These are phyloP conservation scores for Apium graveolens DNA, from an alignment of 129 eudicot genomes.

Conservation along the genomic window DNA sequence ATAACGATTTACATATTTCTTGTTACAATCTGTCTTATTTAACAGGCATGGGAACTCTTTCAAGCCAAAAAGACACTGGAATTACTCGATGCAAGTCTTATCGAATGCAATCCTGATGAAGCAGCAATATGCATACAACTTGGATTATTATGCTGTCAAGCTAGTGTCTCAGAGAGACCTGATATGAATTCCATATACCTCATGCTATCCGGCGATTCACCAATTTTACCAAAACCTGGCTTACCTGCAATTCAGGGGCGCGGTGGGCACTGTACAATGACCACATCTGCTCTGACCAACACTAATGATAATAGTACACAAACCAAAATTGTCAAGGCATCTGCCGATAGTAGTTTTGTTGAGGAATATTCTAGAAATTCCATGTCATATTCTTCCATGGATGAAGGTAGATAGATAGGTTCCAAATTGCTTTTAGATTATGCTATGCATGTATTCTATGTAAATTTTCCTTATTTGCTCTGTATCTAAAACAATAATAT, in stretches of 20 bases:
- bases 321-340: slow-evolving; percentile 25
- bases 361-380: slow-evolving; percentile 68
- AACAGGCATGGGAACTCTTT: slow-evolving; percentile 64
- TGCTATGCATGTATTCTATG: neutral
- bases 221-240: slow-evolving; percentile 57
- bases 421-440: neutral
- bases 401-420: slow-evolving; percentile 57
- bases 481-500: neutral
- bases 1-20: neutral
- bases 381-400: slow-evolving; percentile 52
- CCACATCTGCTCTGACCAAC: slow-evolving; percentile 28
- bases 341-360: slow-evolving; percentile 25
- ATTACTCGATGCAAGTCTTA: slow-evolving; percentile 49
- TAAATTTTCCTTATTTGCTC: neutral
- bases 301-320: slow-evolving; percentile 31
- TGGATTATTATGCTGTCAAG: slow-evolving; percentile 80
- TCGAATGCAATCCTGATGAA: slow-evolving; percentile 36
- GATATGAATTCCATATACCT: slow-evolving; percentile 69
- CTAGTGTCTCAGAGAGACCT: slow-evolving; percentile 61
- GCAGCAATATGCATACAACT: slow-evolving; percentile 70
- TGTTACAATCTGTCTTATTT: neutral
- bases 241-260: slow-evolving; percentile 84
- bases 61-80: slow-evolving; percentile 46
- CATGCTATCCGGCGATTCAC: slow-evolving; percentile 62
- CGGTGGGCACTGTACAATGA: slow-evolving; percentile 40